These are phyloP conservation scores for Nadsonia starkeyi-henricii DNA, from an alignment of 1,139 yeast species.

Conservation along the genomic window DNA sequence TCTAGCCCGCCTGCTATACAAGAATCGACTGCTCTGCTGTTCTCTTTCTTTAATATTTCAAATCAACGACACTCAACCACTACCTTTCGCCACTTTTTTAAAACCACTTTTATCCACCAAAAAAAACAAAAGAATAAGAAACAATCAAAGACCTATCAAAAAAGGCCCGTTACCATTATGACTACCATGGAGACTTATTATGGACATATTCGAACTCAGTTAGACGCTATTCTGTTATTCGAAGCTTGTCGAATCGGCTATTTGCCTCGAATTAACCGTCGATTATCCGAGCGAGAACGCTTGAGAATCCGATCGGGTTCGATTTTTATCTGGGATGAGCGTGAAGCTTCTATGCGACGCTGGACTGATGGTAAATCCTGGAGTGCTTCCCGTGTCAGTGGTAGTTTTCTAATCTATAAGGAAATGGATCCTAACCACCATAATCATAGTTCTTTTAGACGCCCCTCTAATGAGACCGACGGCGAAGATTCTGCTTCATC, in stretches of 20 bases:
- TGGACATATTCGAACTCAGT: constrained; percentile 36
- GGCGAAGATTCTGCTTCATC: not conserved
- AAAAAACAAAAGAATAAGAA: too few relatives aligned
- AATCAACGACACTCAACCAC: too few relatives aligned
- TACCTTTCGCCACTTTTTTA: too few relatives aligned
- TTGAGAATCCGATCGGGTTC: constrained; percentile 35
- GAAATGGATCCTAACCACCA: constrained; percentile 30
- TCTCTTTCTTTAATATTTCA: too few relatives aligned
- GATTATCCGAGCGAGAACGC: constrained; percentile 39
- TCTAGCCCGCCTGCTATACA: too few relatives aligned
- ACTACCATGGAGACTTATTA: constrained; percentile 35
- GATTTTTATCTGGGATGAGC: constrained; percentile 47
- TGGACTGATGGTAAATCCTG: constrained; percentile 57
- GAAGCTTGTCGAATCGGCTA: constrained; percentile 40
- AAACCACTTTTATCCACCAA: too few relatives aligned
- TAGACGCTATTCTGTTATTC: constrained; percentile 40
- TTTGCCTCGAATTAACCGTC: constrained; percentile 35
- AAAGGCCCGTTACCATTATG: too few relatives aligned
- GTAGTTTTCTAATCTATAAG: constrained; percentile 39
- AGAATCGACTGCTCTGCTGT: too few relatives aligned
- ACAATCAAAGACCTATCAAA: too few relatives aligned
- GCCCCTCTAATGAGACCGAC: not conserved
- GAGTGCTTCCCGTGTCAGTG: constrained; percentile 48
- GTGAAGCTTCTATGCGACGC: constrained; percentile 44
- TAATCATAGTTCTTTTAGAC: not conserved